A percentile compares a stretch with the other conserved stretches of the same genome.
Conservation (phyloP, 2,329 filamentous ascomycete genomes). For the Apiospora saccharicola region DNA sequence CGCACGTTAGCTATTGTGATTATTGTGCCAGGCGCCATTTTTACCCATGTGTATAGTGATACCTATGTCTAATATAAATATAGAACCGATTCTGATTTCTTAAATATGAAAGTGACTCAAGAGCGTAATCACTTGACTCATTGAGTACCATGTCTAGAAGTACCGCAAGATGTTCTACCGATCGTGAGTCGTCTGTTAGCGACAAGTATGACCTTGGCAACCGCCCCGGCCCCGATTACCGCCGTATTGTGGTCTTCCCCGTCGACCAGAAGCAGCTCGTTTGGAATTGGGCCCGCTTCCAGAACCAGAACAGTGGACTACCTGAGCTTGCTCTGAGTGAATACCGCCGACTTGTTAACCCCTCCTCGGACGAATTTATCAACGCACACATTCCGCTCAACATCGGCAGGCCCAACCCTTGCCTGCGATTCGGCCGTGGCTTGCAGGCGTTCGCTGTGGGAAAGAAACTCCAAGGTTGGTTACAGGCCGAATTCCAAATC, state of each 20-base stretch:
- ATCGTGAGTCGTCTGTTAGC: not conserved
- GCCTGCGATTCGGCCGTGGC: not conserved
- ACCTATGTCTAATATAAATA: not conserved
- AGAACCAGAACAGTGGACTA: not conserved
- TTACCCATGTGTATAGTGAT: not conserved
- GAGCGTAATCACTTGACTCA: no score
- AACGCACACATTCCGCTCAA: no score
- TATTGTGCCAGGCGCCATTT: not conserved
- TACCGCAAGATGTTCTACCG: not conserved
- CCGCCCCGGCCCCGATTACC: not conserved
- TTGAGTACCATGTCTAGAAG: not conserved
- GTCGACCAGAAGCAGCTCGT: not conserved
- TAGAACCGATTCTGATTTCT: not conserved
- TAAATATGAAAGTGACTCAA: not conserved
- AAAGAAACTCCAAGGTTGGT: conserved; percentile 49
- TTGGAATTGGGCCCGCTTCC: not conserved
- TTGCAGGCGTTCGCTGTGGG: not conserved
- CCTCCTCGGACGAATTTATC: no score
- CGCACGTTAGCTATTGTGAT: not conserved
- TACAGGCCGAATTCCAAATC: conserved; percentile 96
- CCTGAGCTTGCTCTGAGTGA: no score
- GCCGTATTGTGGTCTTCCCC: not conserved
- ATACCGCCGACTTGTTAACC: no score
- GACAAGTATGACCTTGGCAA: not conserved
- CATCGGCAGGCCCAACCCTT: no score